phyloP scores from a whole-genome alignment of 1,139 yeast genomes.

The Blastobotrys persicus region DNA sequence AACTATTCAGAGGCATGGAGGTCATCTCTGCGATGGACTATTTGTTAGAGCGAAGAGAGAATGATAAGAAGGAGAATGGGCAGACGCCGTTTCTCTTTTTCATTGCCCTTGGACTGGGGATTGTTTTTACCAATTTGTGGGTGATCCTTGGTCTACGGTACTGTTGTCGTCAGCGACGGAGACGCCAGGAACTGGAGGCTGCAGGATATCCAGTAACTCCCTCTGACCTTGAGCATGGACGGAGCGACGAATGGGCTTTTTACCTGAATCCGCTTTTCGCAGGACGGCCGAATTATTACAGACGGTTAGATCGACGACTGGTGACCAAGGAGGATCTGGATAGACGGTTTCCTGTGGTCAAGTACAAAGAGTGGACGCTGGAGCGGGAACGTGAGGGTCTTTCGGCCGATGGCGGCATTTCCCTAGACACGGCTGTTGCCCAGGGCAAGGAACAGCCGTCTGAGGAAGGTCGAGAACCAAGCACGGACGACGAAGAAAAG shows the following conservation, averaged over 20 bases:
- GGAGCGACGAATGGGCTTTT: constrained; percentile 21
- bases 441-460: neutral
- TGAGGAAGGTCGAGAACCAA: neutral
- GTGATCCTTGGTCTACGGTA: constrained; percentile 38
- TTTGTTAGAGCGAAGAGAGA: neutral
- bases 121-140: constrained; percentile 40
- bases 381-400: constrained; percentile 26
- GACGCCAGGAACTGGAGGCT: constrained; percentile 21
- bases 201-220: constrained; percentile 15
- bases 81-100: constrained; percentile 37
- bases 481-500: constrained; percentile 1
- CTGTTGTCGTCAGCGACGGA: constrained; percentile 32
- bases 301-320: constrained; percentile 24
- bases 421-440: constrained; percentile 20
- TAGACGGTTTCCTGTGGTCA: constrained; percentile 59
- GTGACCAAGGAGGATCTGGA: constrained; percentile 62
- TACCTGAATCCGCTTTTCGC: constrained; percentile 26
- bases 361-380: constrained; percentile 44
- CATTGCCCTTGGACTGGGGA: constrained; percentile 41
- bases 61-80: constrained; percentile 8
- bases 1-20: neutral
- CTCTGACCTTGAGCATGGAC: constrained; percentile 2
- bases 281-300: constrained; percentile 17
- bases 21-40: neutral
- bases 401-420: constrained; percentile 28